These are phyloP conservation scores for Medicago truncatula DNA, from an alignment of 306 rosid genomes.

Conservation along the genomic window MtrunA17r5.0-ANR NC_053049.1:40893501-40894000, in stretches of 20 bases:
- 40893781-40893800: not conserved
- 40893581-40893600: not conserved
- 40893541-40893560: constrained; percentile 34
- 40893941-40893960: constrained; percentile 4
- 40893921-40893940: constrained; percentile 43
- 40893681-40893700: constrained; percentile 41
- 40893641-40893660: not conserved
- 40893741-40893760: constrained; percentile 34
- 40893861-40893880: constrained; percentile 23
- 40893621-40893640: not conserved
- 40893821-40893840: constrained; percentile 41
- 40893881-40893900: constrained; percentile 38
- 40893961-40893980: constrained; percentile 21
- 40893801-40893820: constrained; percentile 28
- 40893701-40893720: constrained; percentile 41
- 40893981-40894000: constrained; percentile 63
- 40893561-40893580: not conserved
- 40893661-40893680: too few species aligned
- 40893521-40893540: constrained; percentile 53
- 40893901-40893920: constrained; percentile 43
- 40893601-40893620: constrained; percentile 4
- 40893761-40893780: constrained; percentile 17
- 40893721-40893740: constrained; percentile 35
- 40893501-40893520: constrained; percentile 36
- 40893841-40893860: constrained; percentile 43